Base-by-base conservation (phyloP, 2,329 filamentous ascomycete genomes). In the Raffaelea ambrosiae region DNA sequence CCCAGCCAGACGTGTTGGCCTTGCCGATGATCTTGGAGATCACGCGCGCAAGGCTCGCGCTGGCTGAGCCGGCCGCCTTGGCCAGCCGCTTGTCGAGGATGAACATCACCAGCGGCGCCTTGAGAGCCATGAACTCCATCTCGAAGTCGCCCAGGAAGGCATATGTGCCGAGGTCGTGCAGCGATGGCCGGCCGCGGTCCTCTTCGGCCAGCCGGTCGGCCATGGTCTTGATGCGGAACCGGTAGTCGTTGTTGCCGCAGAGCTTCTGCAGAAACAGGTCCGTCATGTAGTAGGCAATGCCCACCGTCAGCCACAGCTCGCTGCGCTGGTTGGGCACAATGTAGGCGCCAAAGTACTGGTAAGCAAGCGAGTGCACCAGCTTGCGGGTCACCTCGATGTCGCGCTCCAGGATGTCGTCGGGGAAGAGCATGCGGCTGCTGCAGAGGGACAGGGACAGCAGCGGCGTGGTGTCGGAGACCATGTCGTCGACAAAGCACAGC, bases 311-410 rank as follows among this genome's bases (percentile, higher is more conserved):
- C 93, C 93, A 98, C 47, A 83, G 80, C 63, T 98, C 93, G 45
- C 76, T 75, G 18, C 83, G 79, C 38, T 84, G 81, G 59, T 89
- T 87, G 0, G 93, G 84, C 43, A 95, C 84, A 55, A 98, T 86
- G 60, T 90, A 90, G 53, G 98, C 84, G 16, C 93, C 93, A 54
- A 93, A 87, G 86, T 91, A 98, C 63, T 98, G 93, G 50, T 83
- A 87, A 11, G 93, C 88, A 43, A 97, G 72, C 1, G 89, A 83
- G 61, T 93, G 85, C 9, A 94, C 84, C 19, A 98, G 70, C 47
- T 79, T 82, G 51, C 89, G 79, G 4, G 88, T 94, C 11, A 86
- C 84, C 26, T 88, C 81, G 56, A 93, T 81, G 57, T 95, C 82
- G 0, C 83, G 83, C 58, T 98, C 91, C 56, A 95, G 83, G 33